phyloP scores from a whole-genome alignment of 148 eudicot species.

The Nepenthes mirabilis region DNA sequence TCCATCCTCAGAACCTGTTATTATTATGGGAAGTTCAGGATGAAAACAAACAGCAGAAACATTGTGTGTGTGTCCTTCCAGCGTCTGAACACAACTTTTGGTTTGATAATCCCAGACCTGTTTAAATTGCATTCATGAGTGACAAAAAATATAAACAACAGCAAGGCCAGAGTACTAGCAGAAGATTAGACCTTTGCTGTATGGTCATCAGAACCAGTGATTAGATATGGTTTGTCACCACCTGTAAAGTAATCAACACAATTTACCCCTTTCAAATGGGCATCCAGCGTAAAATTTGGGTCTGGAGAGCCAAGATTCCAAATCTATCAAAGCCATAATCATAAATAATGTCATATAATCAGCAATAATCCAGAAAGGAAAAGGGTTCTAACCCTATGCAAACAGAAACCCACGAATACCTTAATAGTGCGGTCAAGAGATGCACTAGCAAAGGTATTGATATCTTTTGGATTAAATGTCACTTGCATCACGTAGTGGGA shows the following conservation, averaged over 20 bases:
- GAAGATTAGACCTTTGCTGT: conserved; percentile 51
- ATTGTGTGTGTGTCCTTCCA: conserved; percentile 79
- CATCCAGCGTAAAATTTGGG: conserved; percentile 58
- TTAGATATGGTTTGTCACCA: conserved; percentile 56
- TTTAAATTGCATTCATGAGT: background rate
- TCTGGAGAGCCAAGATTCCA: conserved; percentile 78
- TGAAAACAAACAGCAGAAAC: conserved; percentile 61
- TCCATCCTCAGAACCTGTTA: conserved; percentile 80
- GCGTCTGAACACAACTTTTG: conserved; percentile 56
- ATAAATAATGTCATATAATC: background rate
- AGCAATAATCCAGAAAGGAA: background rate
- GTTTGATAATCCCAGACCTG: conserved; percentile 83
- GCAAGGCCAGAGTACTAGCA: background rate
- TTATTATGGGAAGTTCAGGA: conserved; percentile 59
- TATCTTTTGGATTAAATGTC: conserved; percentile 60
- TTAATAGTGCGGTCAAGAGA: conserved; percentile 73
- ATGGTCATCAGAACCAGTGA: conserved; percentile 76
- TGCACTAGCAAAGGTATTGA: conserved; percentile 64
- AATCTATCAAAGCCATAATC: conserved; percentile 20
- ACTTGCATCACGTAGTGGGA: conserved; percentile 90
- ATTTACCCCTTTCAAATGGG: conserved; percentile 75
- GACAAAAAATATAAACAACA: background rate
- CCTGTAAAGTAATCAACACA: conserved; percentile 68
- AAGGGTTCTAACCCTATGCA: background rate
- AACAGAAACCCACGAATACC: conserved; percentile 20